Evolutionary conservation across 2,329 filamentous ascomycete species (phyloP).

Genomic region (Xylaria sp.): DNA sequence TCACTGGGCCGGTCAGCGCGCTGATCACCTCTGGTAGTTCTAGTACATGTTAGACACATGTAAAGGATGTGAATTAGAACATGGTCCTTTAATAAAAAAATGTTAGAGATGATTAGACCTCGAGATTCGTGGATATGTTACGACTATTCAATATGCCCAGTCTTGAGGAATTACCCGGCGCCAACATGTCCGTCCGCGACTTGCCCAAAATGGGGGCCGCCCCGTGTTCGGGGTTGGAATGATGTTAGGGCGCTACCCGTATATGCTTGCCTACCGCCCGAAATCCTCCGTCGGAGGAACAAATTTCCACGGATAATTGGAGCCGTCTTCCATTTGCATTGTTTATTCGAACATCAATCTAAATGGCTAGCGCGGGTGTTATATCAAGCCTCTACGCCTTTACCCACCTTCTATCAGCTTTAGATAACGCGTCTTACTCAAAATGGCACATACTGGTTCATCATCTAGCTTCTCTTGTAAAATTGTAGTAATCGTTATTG

Average conservation of each 20-base stretch:
- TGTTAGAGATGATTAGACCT: neutral
- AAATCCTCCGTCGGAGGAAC: constrained; percentile 27
- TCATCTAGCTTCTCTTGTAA: too few relatives aligned
- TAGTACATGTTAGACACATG: neutral
- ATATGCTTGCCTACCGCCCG: constrained; percentile 2
- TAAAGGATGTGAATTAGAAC: neutral
- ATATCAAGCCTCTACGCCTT: too few relatives aligned
- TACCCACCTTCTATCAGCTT: too few relatives aligned
- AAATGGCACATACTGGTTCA: too few relatives aligned
- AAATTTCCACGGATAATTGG: constrained; percentile 26
- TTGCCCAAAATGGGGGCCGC: constrained; percentile 13
- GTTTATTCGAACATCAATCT: too few relatives aligned
- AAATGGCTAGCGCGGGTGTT: too few relatives aligned
- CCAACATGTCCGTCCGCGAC: neutral
- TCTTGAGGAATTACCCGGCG: neutral
- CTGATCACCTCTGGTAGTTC: neutral
- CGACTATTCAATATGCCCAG: neutral
- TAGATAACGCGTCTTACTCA: too few relatives aligned
- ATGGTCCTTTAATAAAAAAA: neutral
- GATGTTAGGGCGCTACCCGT: neutral
- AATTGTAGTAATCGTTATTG: too few relatives aligned
- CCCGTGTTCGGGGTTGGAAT: neutral
- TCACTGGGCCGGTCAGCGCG: neutral
- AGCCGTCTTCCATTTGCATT: neutral
- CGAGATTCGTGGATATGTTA: constrained; percentile 19